Evolutionary conservation across 192 early-diverging fungal species (phyloP).

Genomic region (Cladochytrium replicatum): DNA sequence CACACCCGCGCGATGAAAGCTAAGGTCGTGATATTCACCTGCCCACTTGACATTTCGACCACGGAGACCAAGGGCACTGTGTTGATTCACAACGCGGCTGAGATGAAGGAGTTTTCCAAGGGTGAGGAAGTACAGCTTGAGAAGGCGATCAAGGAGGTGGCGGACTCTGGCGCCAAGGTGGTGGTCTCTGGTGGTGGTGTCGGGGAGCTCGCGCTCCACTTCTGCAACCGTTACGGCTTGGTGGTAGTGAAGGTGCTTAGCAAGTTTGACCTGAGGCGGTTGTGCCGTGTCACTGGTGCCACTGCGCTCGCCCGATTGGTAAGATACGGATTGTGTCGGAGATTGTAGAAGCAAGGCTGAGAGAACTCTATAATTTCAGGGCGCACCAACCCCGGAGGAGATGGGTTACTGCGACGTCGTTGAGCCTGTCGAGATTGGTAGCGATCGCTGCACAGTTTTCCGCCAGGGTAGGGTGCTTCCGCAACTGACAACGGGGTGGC

Average conservation of each 20-base stretch:
- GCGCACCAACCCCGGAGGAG: conserved; percentile 90
- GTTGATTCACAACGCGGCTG: conserved; percentile 87
- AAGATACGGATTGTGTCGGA: background rate
- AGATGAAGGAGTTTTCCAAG: conserved; percentile 94
- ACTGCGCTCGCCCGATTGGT: conserved; percentile 81
- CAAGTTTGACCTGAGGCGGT: conserved; percentile 93
- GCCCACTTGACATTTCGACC: conserved; percentile 81
- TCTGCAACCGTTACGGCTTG: conserved; percentile 83
- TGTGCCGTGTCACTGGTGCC: conserved; percentile 88
- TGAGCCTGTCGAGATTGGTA: conserved; percentile 92
- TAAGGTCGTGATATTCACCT: conserved; percentile 91
- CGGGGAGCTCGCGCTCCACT: conserved; percentile 92
- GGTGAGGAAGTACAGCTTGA: conserved; percentile 92
- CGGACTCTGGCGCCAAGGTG: conserved; percentile 83
- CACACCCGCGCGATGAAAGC: conserved; percentile 63
- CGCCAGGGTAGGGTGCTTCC: conserved; percentile 50
- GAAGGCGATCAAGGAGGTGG: conserved; percentile 75
- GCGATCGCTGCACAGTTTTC: conserved; percentile 96
- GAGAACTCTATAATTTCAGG: conserved; percentile 19
- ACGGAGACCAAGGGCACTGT: conserved; percentile 99
- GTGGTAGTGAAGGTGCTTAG: conserved; percentile 81
- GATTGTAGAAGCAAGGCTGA: background rate
- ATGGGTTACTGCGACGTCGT: conserved; percentile 97
- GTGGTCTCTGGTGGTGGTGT: conserved; percentile 80
- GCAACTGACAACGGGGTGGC: background rate